Base-by-base conservation (phyloP, 345 rosid species). In the Eucalyptus regnans region DNA sequence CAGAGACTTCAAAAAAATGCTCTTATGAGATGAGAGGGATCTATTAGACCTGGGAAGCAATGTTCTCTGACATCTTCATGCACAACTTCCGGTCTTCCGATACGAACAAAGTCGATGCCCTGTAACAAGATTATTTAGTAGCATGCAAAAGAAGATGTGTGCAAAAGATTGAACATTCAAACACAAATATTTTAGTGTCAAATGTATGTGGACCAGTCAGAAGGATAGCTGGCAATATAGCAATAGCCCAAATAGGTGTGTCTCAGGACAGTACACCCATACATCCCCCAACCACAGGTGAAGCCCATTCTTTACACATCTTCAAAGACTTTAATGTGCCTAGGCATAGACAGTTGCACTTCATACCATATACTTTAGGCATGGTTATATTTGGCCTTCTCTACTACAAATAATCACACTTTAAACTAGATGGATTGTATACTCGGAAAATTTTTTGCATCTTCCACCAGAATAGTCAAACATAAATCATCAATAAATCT, bases 71-170 rank as follows among this genome's bases (percentile, higher is more conserved):
- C 92, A 91, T 96, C 99, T 87, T 95, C 94, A 60, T 96, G 98
- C 86, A 97, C 96, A 90, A 96, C 97, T 90, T 95, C 99, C 13
- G 89, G 95, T 91, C 99, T 97, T 92, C 99, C 99, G 86, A 97
- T 94, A 56, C 98, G 99, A 90, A 98, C 54, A 94, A 97, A 98
- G 89, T 98, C 96, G 88, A 98, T 93, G 62, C 94, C 92, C 99
- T 97, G 92, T 90, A 89, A 86, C 79, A 51, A 46, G 23, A 52
- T 85, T 29, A n/a, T 37, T 31, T 18, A 50, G 41, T 31, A 46
- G 87, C 41, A n/a, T 50, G 22, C 44, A 6, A 51, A 31, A 51
- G 43, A 86, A 86, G 41, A 86, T 31, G 60, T 58, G n/a, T 44
- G 60, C 54, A n/a, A 43, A 86, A 86, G 27, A 50, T 7, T 12